phyloP scores from a whole-genome alignment of 2,329 filamentous ascomycete species.

The Aspergillus viridinutans region DNA sequence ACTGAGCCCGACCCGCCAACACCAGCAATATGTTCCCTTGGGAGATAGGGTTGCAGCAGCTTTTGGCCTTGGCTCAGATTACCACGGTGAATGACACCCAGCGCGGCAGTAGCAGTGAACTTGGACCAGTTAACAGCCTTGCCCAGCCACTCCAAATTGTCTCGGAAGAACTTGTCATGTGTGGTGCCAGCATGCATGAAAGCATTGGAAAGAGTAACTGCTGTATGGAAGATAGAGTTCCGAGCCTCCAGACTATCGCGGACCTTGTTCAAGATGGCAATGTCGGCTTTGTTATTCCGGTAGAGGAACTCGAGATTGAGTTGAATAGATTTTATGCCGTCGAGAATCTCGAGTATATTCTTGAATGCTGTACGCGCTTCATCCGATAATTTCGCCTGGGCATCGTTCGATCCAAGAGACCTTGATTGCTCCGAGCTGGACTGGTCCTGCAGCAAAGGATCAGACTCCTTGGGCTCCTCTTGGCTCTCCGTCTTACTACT shows the following conservation, averaged over 20 bases:
- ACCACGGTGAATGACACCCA: slow-evolving; percentile 94
- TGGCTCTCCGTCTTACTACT: slow-evolving; percentile 51
- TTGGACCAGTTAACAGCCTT: slow-evolving; percentile 99
- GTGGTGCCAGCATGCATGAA: slow-evolving; percentile 99
- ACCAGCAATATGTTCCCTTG: slow-evolving; percentile 58
- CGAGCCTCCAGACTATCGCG: slow-evolving; percentile 91
- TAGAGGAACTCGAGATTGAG: slow-evolving; percentile 95
- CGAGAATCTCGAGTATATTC: slow-evolving; percentile 61
- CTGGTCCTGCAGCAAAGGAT: slow-evolving; percentile 54
- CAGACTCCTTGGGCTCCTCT: slow-evolving; percentile 54
- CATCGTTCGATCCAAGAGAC: slow-evolving; percentile 40
- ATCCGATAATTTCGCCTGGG: slow-evolving; percentile 38
- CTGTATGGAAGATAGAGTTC: slow-evolving; percentile 97
- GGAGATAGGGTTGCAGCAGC: slow-evolving; percentile 89
- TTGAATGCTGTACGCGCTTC: slow-evolving; percentile 53
- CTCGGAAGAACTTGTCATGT: slow-evolving; percentile 96
- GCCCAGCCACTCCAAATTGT: slow-evolving; percentile 95
- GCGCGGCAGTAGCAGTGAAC: slow-evolving; percentile 91
- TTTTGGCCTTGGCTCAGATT: slow-evolving; percentile 92
- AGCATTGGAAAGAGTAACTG: slow-evolving; percentile 94
- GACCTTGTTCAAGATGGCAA: slow-evolving; percentile 90
- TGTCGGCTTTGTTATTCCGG: slow-evolving; percentile 89
- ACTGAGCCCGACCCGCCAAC: slow-evolving; percentile 76
- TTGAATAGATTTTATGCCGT: slow-evolving; percentile 89
- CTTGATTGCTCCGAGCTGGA: slow-evolving; percentile 35